Percentiles rank a stretch among this genome's conserved stretches.
phyloP scores from a whole-genome alignment of 2,329 filamentous ascomycete genomes.

The Venturia effusa region DNA sequence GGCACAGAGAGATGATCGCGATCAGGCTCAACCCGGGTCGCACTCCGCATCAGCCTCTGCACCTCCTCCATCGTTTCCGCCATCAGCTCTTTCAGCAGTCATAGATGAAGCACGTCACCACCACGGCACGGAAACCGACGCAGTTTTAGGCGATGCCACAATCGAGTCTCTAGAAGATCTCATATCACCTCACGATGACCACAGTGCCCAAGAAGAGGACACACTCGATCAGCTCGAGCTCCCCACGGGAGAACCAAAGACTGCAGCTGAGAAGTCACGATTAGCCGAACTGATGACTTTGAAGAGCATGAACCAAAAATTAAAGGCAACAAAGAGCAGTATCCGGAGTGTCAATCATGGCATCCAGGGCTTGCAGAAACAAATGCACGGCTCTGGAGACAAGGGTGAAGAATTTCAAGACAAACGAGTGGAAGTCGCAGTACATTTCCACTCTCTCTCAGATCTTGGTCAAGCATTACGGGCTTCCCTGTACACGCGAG shows the following conservation, averaged over 20 bases:
- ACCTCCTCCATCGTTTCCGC: constrained; percentile 12
- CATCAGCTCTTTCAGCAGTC: constrained; percentile 14
- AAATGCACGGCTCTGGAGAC: constrained; percentile 6
- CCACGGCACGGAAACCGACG: constrained; percentile 13
- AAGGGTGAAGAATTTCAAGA: not conserved
- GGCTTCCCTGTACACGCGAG: not conserved
- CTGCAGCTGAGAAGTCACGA: constrained; percentile 30
- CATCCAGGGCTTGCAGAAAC: constrained; percentile 24
- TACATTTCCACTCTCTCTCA: not conserved
- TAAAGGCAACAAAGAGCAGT: constrained; percentile 29
- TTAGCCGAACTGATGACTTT: constrained; percentile 31
- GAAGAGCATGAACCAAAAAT: constrained; percentile 30
- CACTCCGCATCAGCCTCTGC: constrained; percentile 12
- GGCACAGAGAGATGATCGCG: not conserved
- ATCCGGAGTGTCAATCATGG: constrained; percentile 34
- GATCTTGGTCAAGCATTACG: not conserved
- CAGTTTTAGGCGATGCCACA: constrained; percentile 34
- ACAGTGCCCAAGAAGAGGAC: constrained; percentile 19
- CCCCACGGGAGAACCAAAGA: constrained; percentile 21
- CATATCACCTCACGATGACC: constrained; percentile 21
- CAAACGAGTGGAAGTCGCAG: not conserved
- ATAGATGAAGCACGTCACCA: constrained; percentile 26
- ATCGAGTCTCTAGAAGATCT: constrained; percentile 37
- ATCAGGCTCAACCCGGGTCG: constrained; percentile 4
- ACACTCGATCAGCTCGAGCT: constrained; percentile 22